These are phyloP conservation scores for Escovopsis weberi DNA, from an alignment of 2,329 filamentous ascomycete genomes.

Conservation along the genomic window DNA sequence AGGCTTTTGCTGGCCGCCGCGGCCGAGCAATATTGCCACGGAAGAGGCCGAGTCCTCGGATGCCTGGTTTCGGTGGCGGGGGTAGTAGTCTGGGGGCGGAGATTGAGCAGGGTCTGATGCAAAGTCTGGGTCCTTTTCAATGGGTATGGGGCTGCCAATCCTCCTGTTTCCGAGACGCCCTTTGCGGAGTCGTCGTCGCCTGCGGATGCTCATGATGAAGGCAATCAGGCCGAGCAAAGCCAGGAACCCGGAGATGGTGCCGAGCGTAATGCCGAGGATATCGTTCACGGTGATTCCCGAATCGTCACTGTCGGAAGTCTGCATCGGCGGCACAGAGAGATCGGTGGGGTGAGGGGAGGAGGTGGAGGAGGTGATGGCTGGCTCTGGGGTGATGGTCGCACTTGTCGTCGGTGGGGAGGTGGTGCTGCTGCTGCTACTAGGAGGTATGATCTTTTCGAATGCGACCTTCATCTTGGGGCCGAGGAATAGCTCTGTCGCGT, in stretches of 20 bases:
- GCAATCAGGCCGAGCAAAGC: slow-evolving; percentile 58
- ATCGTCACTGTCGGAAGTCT: slow-evolving; percentile 10
- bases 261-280: slow-evolving; percentile 70
- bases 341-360: slow-evolving; percentile 8
- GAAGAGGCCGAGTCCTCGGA: slow-evolving; percentile 47
- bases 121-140: slow-evolving; percentile 44
- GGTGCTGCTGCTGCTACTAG: slow-evolving; percentile 13
- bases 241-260: slow-evolving; percentile 62
- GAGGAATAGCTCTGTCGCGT: slow-evolving; percentile 50
- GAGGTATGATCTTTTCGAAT: slow-evolving; percentile 8
- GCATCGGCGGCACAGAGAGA: slow-evolving; percentile 10
- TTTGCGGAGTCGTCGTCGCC: slow-evolving; percentile 36
- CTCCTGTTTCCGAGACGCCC: slow-evolving; percentile 31
- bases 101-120: slow-evolving; percentile 26
- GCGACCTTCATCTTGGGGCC: slow-evolving; percentile 14
- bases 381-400: slow-evolving; percentile 10
- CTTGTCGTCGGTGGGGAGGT: slow-evolving; percentile 12
- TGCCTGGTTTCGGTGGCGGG: slow-evolving; percentile 35
- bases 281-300: slow-evolving; percentile 29
- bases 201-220: slow-evolving; percentile 37
- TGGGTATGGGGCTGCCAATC: slow-evolving; percentile 28
- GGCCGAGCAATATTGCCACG: slow-evolving; percentile 52
- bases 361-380: slow-evolving; percentile 11
- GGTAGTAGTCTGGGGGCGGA: slow-evolving; percentile 24
- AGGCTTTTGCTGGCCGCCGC: slow-evolving; percentile 32